Base-by-base conservation (phyloP, 768 basidiomycete genomes). In the Rhizopogon roseolus region DNA sequence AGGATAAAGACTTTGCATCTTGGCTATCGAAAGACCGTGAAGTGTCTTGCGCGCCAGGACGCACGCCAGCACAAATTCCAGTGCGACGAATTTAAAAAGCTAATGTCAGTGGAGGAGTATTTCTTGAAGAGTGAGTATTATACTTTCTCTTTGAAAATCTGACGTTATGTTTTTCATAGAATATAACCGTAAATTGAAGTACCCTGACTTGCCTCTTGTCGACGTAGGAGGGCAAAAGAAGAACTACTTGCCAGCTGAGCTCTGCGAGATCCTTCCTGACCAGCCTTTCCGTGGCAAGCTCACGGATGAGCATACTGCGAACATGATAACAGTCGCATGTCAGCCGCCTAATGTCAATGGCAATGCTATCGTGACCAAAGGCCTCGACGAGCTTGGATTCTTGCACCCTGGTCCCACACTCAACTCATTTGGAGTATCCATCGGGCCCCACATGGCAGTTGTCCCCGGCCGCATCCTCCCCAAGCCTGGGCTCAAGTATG, bases 1-100 rank as follows among this genome's bases (percentile, higher is more conserved):
- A 74, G 90, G 38, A 71, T 93, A 44, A 76, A 74, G 64, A 81
- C 88, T 1, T 76, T 66, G 2, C 89, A 92, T 67, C 74, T 93
- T 13, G 81, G 82, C n/a, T 86, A 90, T 61, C 81, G 73, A 63
- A 92, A 90, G 70, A 82, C 84, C 0, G 76, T 93, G 54, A 86
- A 85, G 65, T 66, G 66, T 2, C 64, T 88, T 13, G 72, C 74
- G 11, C 71, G 73, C 22, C 44, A 68, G 17, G 76, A 36, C 9
- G 73, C 81, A 14, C 69, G 44, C 37, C 63, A 75, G 29, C 67
- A 77, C 55, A 64, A 52, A 11, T 81, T 81, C 56, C 60, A 66
- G 8, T 69, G 74, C 5, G 66, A 72, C 2, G 77, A 77, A 28
- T 63, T 68, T 46, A 70, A 71, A 5, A 67, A 64, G 1, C 25